Base-by-base conservation (phyloP, 2,329 filamentous ascomycete genomes). In the Colletotrichum noveboracense region DNA sequence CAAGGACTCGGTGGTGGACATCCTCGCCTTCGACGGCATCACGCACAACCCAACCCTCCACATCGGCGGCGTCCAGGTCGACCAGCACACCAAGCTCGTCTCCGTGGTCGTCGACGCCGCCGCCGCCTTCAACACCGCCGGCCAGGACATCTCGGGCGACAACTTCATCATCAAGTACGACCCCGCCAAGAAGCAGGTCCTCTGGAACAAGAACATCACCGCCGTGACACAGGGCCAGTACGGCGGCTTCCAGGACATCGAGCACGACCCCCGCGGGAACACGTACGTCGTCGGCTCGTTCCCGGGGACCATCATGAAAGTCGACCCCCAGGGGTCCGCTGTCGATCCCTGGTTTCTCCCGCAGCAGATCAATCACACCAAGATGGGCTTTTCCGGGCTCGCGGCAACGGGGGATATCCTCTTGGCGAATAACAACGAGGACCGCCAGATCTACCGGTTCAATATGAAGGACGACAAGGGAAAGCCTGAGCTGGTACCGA, bases 111-210 rank as follows among this genome's bases (percentile, higher is more conserved):
- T 79, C 52, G 76, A 76, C 36, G 74, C 77, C 12, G 78, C 75
- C 14, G 74, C 70, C 24, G 66, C 78, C 14, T 79, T 79, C 48
- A 71, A 71, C 30, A 79, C 76, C 2, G 71, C 13, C 13, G 77
- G 77, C 28, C 68, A 74, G 48, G 67, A 78, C 48, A 58, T 78
- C 5, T 75, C 71, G 12, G 78, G 78, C 28, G 75, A 78, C 66
- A 79, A 79, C 74, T 77, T 78, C 68, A 69, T 79, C 36, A 76
- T 73, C 67, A 77, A 78, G 66, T 79, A 77, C 73, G 75, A 78
- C 75, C 72, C 76, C 14, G 43, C 26, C 24, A 71, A 73, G 10
- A 73, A 74, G 24, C 76, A 34, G 18, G 76, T 77, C 18, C 70
- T 79, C 13, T 79, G 78, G 78, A 74, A 69, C 9, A 58, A 65